Evolutionary conservation across 2,329 filamentous ascomycete species (phyloP), one percentile per base, ranked within the genome.

Genomic region (Exophiala sideris): DNA sequence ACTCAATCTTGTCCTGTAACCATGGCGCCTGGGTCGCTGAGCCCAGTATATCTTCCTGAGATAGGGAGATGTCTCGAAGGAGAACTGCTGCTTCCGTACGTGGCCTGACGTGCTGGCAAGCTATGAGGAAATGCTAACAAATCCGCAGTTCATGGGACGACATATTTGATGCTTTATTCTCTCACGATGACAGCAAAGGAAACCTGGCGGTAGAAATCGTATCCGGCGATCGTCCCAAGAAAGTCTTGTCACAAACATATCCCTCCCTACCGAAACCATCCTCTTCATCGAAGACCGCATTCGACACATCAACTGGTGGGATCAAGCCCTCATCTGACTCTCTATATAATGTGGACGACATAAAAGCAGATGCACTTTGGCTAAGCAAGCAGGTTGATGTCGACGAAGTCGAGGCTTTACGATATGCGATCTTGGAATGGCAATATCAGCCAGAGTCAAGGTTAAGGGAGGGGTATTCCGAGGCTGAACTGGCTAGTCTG

Each of bases 281-380:
- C 21, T 12, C 49, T 16, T 45, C 50, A 59, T 81, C 87, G 29
- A 88, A 85, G 70, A 78, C 81, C 61, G 80, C 82, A 14, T 95
- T 95, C 67, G 88, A 95, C 57, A 88, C 88, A 16, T 91, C 86
- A 71, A 95, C 89, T 1, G 88, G 91, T 18, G 88, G 91, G 4
- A 95, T 96, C 57, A 45, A 89, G 1, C 84, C 87, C 14, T 82
- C 82, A 4, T 76, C 82, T 10, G 83, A 82, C 64, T 80, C 82
- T 38, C 81, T 82, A 52, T 89, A 87, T 67, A 83, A 91, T 66
- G 77, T 96, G 62, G 84, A 87, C 36, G 76, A 87, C 66, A 83
- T 97, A 68, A 96, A 95, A 73, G 82, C 83, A 44, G 91, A 97
- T 74, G 82, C 90, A 33, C 69, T 87, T 62, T 97, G 91, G 91